Evolutionary conservation across 2,329 filamentous ascomycete species (phyloP).

Genomic region (Xylariales sp.): DNA sequence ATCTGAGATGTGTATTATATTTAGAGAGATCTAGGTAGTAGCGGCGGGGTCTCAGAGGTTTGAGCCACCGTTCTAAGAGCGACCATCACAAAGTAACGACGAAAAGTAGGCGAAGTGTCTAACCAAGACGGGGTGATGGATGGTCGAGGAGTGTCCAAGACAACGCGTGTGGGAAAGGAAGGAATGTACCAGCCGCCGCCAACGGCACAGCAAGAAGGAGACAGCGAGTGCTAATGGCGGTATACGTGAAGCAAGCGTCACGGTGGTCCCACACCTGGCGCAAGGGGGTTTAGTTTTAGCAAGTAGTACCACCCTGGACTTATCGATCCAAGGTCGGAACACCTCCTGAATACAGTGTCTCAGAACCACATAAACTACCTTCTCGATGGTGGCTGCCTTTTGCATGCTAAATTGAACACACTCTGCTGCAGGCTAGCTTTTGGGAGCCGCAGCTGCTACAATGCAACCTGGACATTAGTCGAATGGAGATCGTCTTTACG

Average conservation of each 20-base stretch:
- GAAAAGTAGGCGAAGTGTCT: background rate
- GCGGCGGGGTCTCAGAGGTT: background rate
- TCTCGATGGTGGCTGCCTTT: background rate
- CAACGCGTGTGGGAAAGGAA: background rate
- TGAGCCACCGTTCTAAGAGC: too few species aligned
- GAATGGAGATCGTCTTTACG: too few species aligned
- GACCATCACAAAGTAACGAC: too few species aligned
- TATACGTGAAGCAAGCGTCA: slow-evolving; percentile 3
- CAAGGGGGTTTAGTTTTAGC: slow-evolving; percentile 4
- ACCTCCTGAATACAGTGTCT: slow-evolving; percentile 3
- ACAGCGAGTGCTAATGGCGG: background rate
- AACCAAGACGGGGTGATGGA: too few species aligned
- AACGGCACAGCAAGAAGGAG: slow-evolving; percentile 1
- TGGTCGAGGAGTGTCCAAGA: background rate
- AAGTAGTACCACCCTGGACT: slow-evolving; percentile 2
- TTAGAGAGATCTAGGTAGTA: background rate
- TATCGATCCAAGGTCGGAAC: background rate
- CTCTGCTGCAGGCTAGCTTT: background rate
- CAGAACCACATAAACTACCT: background rate
- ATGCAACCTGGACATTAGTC: background rate
- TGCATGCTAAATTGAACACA: background rate
- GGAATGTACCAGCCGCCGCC: background rate
- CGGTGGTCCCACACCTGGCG: slow-evolving; percentile 1
- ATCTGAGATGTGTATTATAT: background rate
- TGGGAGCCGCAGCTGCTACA: background rate